Conservation (phyloP, 1,284 basidiomycete genomes). For the Cutaneotrichosporon sp. region DNA sequence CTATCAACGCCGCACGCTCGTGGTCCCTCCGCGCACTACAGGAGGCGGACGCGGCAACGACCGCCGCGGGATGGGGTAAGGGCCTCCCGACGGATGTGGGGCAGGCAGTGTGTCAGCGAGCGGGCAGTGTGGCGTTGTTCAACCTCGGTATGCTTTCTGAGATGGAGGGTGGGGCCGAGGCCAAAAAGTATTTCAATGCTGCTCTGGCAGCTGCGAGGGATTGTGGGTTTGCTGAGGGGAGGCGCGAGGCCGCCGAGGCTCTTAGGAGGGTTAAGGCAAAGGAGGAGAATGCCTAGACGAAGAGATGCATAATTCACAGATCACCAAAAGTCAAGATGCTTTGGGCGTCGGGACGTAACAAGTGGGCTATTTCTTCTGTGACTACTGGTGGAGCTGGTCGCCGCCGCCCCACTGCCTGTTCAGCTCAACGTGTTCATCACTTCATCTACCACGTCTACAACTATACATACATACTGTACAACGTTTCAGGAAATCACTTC, state of each 20-base stretch:
- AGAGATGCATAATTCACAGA: too few relatives aligned
- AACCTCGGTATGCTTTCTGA: conserved; percentile 52
- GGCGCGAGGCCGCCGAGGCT: conserved; percentile 44
- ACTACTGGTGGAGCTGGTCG: too few relatives aligned
- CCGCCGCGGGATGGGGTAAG: conserved; percentile 24
- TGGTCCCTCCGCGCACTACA: conserved; percentile 49
- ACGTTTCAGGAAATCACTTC: too few relatives aligned
- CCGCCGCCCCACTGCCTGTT: too few relatives aligned
- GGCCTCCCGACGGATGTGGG: conserved; percentile 26
- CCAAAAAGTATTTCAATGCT: conserved; percentile 37
- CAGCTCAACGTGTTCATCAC: too few relatives aligned
- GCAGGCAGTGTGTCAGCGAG: conserved; percentile 37
- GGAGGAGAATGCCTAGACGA: background rate
- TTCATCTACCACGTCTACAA: too few relatives aligned
- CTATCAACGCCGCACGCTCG: conserved; percentile 42
- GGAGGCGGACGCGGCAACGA: conserved; percentile 39
- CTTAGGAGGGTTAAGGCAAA: conserved; percentile 27
- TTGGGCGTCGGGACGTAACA: too few relatives aligned
- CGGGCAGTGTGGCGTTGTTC: conserved; percentile 43
- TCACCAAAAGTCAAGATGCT: too few relatives aligned
- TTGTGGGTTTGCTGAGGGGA: conserved; percentile 43
- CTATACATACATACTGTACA: too few relatives aligned
- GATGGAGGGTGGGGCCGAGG: conserved; percentile 41
- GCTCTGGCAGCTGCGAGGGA: conserved; percentile 37
- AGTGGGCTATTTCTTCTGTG: too few relatives aligned